Base-by-base conservation (phyloP, 2,329 filamentous ascomycete genomes). In the Passalora sequoiae region DNA sequence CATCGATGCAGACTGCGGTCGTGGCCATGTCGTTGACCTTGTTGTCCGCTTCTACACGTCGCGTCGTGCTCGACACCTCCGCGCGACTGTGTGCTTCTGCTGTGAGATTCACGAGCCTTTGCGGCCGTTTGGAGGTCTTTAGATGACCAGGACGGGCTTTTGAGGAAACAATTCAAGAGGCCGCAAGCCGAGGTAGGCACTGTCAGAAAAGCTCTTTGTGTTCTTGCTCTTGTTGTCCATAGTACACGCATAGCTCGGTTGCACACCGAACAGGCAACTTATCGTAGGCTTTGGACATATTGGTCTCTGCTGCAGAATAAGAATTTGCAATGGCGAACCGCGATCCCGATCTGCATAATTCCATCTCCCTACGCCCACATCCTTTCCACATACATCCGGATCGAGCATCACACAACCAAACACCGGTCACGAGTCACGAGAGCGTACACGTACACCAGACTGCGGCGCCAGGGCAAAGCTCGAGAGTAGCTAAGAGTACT, bases 291-390 rank as follows among this genome's bases (percentile, higher is more conserved):
- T n/a, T n/a, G n/a, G n/a, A n/a, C n/a, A n/a, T n/a, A n/a, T n/a
- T n/a, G n/a, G n/a, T n/a, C n/a, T n/a, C n/a, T n/a, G n/a, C n/a
- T n/a, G n/a, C n/a, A n/a, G n/a, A n/a, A n/a, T n/a, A n/a, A n/a
- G n/a, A n/a, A n/a, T n/a, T n/a, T n/a, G n/a, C n/a, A n/a, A 59
- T 59, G 57, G 43, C 43, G 17, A 45, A 47, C 28, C 47, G 52
- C 21, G 70, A 74, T 52, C 64, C 67, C 15, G 68, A 73, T 59
- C 60, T 74, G 27, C 69, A 72, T 52, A 65, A 66, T 47, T 68
- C 71, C 33, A 72, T 74, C 44, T 68, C 68, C 30, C 63, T 74
- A 57, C 66, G 69, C 53, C 71, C 71, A 24, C 62, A 59, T 28
- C 70, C 71, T 35, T 72, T 69, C 53, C 66, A 69, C 50, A 21